Evolutionary conservation across 1,139 yeast genomes (phyloP), one percentile per base, ranked within the genome.

Genomic region (Lodderomyces orthopsilosis): DNA sequence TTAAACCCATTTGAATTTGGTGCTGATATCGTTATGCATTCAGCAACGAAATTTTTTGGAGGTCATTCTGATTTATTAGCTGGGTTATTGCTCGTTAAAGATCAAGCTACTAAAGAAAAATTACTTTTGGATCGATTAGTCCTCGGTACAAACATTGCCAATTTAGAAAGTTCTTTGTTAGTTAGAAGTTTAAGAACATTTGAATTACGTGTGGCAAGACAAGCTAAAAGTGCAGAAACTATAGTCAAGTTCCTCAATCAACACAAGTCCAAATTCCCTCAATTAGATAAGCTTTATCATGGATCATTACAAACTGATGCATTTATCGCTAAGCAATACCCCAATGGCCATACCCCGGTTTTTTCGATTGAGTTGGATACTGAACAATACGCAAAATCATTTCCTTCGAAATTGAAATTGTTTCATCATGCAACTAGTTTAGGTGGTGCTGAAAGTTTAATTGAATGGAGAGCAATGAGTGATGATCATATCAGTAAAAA

Each of bases 21-120:
- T 37, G 95, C 85, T 26, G 96, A 90, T 61, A 63, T 87, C 55
- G 79, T 90, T 13, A 68, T 91, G 80, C 96, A 90, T 63, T 87
- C 96, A 1, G 96, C 91, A 1, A 88, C 96, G 2, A 90, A 90
- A 61, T 91, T 82, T 63, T 83, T 89, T 58, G 96, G 95, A 30
- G 97, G 97, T 17, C 96, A 90, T 62, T 85, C 95, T n/a, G 97
- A 91, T 61, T 66, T 89, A 42, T 70, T 91, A 38, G 91, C 95
- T 3, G 97, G 97, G 17, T 73, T 85, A 9, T 66, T 90, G 30
- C 80, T 82, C 10, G 82, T 86, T 10, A 81, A 83, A 58, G 79
- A 79, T 48, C 54, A 58, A 7, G 66, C 68, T 1, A 69, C 71
- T 6, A 74, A 75, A 47, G 53, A 66, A 13, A 58, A 66, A 38